Evolutionary conservation across 768 basidiomycete species (phyloP).

Genomic region (Podaxis sp.): DNA sequence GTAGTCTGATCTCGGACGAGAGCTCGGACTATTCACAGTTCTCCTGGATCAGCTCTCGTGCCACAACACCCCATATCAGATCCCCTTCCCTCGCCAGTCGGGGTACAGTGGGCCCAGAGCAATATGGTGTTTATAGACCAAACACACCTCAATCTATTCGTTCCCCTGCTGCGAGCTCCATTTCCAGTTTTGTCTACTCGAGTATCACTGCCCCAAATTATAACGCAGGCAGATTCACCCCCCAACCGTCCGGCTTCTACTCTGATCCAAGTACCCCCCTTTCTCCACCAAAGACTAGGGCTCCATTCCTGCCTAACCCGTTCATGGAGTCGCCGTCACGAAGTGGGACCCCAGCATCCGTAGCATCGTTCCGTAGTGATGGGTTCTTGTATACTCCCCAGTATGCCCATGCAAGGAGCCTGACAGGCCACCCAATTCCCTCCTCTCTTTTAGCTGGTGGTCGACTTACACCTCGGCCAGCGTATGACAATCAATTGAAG

Average conservation of each 20-base stretch:
- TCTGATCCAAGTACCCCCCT: neutral
- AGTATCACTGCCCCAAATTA: neutral
- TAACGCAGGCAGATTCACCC: neutral
- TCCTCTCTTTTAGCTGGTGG: neutral
- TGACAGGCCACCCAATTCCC: neutral
- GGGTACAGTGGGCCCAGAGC: neutral
- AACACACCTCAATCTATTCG: conserved; percentile 15
- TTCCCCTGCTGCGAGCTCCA: conserved; percentile 15
- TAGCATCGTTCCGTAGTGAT: conserved; percentile 20
- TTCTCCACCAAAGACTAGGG: neutral
- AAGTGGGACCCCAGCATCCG: conserved; percentile 21
- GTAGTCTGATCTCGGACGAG: conserved; percentile 20
- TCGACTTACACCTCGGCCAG: neutral
- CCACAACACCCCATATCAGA: neutral
- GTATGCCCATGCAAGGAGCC: neutral
- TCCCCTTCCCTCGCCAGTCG: conserved; percentile 14
- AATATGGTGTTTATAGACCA: conserved; percentile 13
- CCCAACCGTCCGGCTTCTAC: neutral
- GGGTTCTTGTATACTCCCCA: neutral
- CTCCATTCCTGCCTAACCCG: conserved; percentile 17
- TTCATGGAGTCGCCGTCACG: conserved; percentile 20
- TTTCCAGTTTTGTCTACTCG: conserved; percentile 2
- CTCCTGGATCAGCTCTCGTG: conserved; percentile 16
- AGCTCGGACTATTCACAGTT: conserved; percentile 24
- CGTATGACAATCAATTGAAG: neutral